Conservation (phyloP, 1,139 yeast genomes). For the Suzukiozyma palmioleophila region DNA sequence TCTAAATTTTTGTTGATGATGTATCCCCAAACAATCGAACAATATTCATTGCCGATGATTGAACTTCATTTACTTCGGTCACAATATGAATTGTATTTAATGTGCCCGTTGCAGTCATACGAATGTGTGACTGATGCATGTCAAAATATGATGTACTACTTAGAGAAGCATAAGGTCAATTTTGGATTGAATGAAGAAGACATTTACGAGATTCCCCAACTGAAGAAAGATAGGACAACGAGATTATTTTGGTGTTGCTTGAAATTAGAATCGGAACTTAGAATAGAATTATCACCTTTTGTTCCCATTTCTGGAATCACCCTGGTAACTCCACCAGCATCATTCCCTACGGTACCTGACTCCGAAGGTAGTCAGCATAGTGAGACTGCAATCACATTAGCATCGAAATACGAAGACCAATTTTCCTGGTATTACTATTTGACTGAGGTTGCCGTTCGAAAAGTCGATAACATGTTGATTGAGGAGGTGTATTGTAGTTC, state of each 20-base stretch:
- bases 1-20: slow-evolving; percentile 19
- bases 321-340: slow-evolving; percentile 34
- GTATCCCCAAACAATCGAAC: slow-evolving; percentile 20
- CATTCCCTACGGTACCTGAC: slow-evolving; percentile 40
- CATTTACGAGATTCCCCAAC: slow-evolving; percentile 4
- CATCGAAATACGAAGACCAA: slow-evolving; percentile 31
- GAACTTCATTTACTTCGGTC: slow-evolving; percentile 29
- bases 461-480: slow-evolving; percentile 40
- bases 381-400: slow-evolving; percentile 23
- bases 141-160: slow-evolving; percentile 31
- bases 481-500: slow-evolving; percentile 33
- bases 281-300: slow-evolving; percentile 42
- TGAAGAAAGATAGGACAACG: slow-evolving; percentile 20
- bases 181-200: slow-evolving; percentile 8
- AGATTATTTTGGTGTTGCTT: slow-evolving; percentile 44
- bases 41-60: slow-evolving; percentile 20
- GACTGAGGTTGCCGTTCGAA: slow-evolving; percentile 47
- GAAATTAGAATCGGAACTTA: slow-evolving; percentile 43
- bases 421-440: slow-evolving; percentile 45
- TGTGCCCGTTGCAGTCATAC: slow-evolving; percentile 39
- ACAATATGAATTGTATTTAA: slow-evolving; percentile 31
- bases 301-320: slow-evolving; percentile 41
- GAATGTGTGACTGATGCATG: slow-evolving; percentile 28
- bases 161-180: slow-evolving; percentile 12
- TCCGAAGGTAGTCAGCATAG: slow-evolving; percentile 21